phyloP scores from a whole-genome alignment of 768 basidiomycete species.

The Scleroderma bovista region DNA sequence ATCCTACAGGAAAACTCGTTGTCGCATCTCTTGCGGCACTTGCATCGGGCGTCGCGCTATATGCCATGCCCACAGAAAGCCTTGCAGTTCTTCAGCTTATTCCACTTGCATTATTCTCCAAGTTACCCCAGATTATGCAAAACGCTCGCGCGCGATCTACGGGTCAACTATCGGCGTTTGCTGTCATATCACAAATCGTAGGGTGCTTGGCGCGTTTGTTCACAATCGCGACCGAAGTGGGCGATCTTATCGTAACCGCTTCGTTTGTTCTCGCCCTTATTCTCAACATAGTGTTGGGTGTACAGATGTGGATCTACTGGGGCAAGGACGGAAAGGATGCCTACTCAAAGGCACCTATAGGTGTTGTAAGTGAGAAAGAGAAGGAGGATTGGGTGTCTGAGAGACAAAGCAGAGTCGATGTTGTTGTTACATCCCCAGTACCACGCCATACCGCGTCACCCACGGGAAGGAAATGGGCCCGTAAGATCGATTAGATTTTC shows the following conservation, averaged over 20 bases:
- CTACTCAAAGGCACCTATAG: constrained; percentile 13
- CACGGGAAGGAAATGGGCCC: constrained; percentile 61
- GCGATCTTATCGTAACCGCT: constrained; percentile 72
- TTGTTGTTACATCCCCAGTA: constrained; percentile 40
- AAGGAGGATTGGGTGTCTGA: constrained; percentile 19
- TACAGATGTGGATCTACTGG: constrained; percentile 84
- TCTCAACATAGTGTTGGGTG: constrained; percentile 79
- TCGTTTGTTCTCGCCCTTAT: constrained; percentile 80
- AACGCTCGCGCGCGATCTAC: constrained; percentile 75
- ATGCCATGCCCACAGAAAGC: constrained; percentile 38
- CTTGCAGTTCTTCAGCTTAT: constrained; percentile 79
- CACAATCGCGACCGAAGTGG: constrained; percentile 88
- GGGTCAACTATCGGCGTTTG: constrained; percentile 91
- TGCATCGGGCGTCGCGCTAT: constrained; percentile 37
- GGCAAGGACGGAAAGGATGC: constrained; percentile 42
- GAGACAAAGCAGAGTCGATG: constrained; percentile 32
- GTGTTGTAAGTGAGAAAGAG: constrained; percentile 24
- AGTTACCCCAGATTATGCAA: constrained; percentile 87
- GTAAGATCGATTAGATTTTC: constrained; percentile 59
- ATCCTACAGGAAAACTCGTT: constrained; percentile 27
- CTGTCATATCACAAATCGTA: constrained; percentile 79
- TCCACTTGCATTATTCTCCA: constrained; percentile 87
- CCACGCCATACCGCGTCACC: constrained; percentile 39
- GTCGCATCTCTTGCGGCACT: constrained; percentile 29
- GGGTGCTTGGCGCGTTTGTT: constrained; percentile 92